Evolutionary conservation across 371 early-diverging fungal genomes (phyloP).

Genomic region (Circinella umbellata): DNA sequence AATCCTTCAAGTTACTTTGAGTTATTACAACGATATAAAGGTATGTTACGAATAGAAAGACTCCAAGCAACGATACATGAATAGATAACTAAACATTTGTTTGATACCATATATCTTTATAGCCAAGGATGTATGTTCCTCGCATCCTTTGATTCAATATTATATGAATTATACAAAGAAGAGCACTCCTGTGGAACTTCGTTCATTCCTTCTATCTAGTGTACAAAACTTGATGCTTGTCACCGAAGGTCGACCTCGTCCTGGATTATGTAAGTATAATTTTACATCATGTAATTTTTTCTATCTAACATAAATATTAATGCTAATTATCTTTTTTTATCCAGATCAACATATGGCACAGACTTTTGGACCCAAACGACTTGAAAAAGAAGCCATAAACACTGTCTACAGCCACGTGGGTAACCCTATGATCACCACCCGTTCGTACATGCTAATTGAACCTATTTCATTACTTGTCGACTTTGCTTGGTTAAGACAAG

Average conservation of each 20-base stretch:
- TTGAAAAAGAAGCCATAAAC: conserved; percentile 72
- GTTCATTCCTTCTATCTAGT: conserved; percentile 56
- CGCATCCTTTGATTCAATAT: conserved; percentile 78
- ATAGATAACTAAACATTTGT: no score
- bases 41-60: conserved; percentile 13
- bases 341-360: conserved; percentile 45
- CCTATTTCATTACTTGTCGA: conserved; percentile 72
- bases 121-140: conserved; percentile 78
- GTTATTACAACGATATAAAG: conserved; percentile 60
- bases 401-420: conserved; percentile 74
- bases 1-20: conserved; percentile 69
- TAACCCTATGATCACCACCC: conserved; percentile 82
- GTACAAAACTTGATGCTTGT: conserved; percentile 76
- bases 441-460: conserved; percentile 78
- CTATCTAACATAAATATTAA: neutral
- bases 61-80: no score
- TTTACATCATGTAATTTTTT: neutral
- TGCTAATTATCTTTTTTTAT: neutral
- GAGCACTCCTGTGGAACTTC: conserved; percentile 38
- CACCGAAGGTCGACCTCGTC: conserved; percentile 71
- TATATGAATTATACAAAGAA: conserved; percentile 54
- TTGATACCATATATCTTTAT: neutral
- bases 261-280: conserved; percentile 51
- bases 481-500: conserved; percentile 65
- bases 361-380: conserved; percentile 58